Evolutionary conservation across 768 basidiomycete species (phyloP), one percentile per base, ranked within the genome.

Genomic region (Sarcodon sp.): DNA sequence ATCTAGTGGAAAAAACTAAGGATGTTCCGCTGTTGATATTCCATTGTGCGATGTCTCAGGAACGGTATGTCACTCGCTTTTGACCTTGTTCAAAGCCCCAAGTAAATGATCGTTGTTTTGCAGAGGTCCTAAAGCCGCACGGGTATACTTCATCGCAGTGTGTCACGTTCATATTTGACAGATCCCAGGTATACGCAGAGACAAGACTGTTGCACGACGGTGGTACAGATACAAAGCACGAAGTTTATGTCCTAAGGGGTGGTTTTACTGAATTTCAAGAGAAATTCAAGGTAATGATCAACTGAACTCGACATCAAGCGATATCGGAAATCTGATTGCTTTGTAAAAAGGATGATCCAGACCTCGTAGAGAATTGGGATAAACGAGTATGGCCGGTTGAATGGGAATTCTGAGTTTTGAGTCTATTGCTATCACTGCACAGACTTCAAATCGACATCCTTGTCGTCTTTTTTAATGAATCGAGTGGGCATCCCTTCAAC

Each of bases 111-210:
- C 15, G 48, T 35, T 7, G 33, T 37, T 18, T 38, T 35, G 21
- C 51, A 87, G 87, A 39, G 87, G 87, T 13, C 88, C 87, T 0
- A 79, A 78, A 56, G 83, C 87, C 48, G 87, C 87, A 35, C 67
- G 74, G 52, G 88, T 88, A 61, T 34, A 71, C 57, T 31, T 18
- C 18, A 33, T 52, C 33, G 16, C 4, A 13, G 44, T 33, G 6
- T n/a, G 48, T 6, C 12, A 35, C 47, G 33, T 10, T 21, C 21
- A 15, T 15, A 47, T 21, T 52, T 36, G 41, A 49, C 21, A 11
- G 39, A 9, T 41, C 13, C 39, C 53, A 87, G 83, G 73, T 80
- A 38, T 89, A 85, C 59, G 72, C 79, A 47, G 77, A 83, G 60
- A 77, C 69, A n/a, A 69, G 82, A 43, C 66, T 71, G 47, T 55